Percentiles rank a stretch among this genome's conserved stretches.
These are phyloP conservation scores for Sugiyamaella qingdaonensis DNA, from an alignment of 805 yeast genomes.

Conservation along the genomic window DNA sequence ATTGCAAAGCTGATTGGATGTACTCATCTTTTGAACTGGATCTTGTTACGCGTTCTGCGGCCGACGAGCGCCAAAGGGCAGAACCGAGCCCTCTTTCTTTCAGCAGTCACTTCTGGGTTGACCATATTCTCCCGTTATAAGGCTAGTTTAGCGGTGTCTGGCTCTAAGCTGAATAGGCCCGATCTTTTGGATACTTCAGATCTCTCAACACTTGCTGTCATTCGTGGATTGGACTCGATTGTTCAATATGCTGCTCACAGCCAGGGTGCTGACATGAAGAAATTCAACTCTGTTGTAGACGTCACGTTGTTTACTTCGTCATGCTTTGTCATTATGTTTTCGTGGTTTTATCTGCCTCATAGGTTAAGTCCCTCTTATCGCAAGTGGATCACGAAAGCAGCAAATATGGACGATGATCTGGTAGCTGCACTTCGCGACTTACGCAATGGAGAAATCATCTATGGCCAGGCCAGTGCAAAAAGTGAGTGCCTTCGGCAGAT, in stretches of 20 bases:
- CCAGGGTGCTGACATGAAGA: not conserved
- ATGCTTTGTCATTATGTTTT: constrained; percentile 27
- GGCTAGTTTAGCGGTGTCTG: constrained; percentile 1
- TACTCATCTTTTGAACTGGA: constrained; percentile 9
- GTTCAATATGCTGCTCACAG: constrained; percentile 7
- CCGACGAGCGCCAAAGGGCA: not conserved
- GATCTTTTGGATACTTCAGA: constrained; percentile 17
- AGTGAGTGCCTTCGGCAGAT: constrained; percentile 33
- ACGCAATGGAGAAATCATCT: constrained; percentile 32
- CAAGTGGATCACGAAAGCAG: constrained; percentile 48
- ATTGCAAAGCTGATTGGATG: constrained; percentile 16
- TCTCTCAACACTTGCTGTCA: constrained; percentile 14
- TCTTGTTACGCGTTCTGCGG: not conserved
- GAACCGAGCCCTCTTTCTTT: constrained; percentile 5
- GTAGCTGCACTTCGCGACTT: constrained; percentile 33
- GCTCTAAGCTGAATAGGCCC: constrained; percentile 1
- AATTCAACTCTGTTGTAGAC: constrained; percentile 8
- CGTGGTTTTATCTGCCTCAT: constrained; percentile 36
- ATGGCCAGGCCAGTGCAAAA: constrained; percentile 35
- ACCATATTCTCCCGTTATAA: constrained; percentile 12
- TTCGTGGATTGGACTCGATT: constrained; percentile 20
- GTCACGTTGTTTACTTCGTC: constrained; percentile 20
- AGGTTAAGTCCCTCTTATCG: constrained; percentile 42
- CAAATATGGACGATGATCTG: constrained; percentile 43
- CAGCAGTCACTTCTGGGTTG: constrained; percentile 15